phyloP scores from a whole-genome alignment of 257 asterid species.

The Jacaranda mimosifolia region DNA sequence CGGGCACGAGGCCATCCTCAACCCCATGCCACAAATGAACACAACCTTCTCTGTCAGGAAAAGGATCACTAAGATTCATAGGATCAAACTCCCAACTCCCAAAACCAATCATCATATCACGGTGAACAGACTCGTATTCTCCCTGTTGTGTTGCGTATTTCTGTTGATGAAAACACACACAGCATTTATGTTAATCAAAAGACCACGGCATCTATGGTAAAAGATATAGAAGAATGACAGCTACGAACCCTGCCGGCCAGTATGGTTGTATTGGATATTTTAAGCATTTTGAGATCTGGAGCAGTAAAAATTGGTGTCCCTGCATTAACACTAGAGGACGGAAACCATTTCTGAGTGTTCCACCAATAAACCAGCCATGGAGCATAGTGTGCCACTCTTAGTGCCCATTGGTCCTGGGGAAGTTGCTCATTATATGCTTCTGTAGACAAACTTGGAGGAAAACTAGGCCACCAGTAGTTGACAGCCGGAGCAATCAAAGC shows the following conservation, averaged over 20 bases:
- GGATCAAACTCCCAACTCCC: slow-evolving; percentile 80
- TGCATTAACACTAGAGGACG: slow-evolving; percentile 60
- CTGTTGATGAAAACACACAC: slow-evolving; percentile 39
- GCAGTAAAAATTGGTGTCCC: slow-evolving; percentile 56
- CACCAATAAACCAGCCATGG: slow-evolving; percentile 84
- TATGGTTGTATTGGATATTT: no score
- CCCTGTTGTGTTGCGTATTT: slow-evolving; percentile 71
- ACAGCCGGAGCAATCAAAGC: slow-evolving; percentile 67
- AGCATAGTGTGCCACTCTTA: slow-evolving; percentile 67
- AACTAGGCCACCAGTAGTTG: slow-evolving; percentile 84
- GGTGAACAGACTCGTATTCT: slow-evolving; percentile 62
- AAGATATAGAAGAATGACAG: neutral
- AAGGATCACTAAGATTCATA: slow-evolving; percentile 66
- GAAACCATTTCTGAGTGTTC: slow-evolving; percentile 79
- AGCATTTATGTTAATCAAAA: neutral
- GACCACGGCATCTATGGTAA: no score
- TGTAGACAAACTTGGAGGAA: slow-evolving; percentile 58
- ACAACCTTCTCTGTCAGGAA: slow-evolving; percentile 49
- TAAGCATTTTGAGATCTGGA: slow-evolving; percentile 52
- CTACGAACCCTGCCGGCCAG: slow-evolving; percentile 42
- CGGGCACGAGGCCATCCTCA: slow-evolving; percentile 78
- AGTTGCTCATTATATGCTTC: slow-evolving; percentile 62
- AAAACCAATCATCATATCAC: slow-evolving; percentile 70
- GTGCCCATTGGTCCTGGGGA: slow-evolving; percentile 68
- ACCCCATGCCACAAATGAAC: slow-evolving; percentile 82